phyloP scores from a whole-genome alignment of 2,329 filamentous ascomycete species.

The Venturiaceae sp. region DNA sequence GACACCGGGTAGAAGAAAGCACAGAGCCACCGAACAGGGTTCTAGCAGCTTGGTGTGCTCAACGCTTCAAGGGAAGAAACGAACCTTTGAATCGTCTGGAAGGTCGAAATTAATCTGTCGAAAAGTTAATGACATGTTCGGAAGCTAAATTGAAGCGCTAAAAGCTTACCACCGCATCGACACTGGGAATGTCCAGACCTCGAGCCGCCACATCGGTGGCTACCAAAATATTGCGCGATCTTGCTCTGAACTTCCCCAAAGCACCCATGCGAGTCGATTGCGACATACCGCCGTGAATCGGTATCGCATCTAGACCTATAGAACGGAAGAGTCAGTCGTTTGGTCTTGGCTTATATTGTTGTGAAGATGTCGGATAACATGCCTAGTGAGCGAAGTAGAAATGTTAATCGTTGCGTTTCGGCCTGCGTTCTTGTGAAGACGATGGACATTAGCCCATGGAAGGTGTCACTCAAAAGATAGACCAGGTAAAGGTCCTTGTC shows the following conservation, averaged over 20 bases:
- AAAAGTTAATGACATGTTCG: too few species aligned
- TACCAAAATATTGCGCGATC: slow-evolving; percentile 75
- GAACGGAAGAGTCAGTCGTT: slow-evolving; percentile 74
- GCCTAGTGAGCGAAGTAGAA: slow-evolving; percentile 72
- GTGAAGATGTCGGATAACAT: slow-evolving; percentile 75
- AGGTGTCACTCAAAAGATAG: slow-evolving; percentile 75
- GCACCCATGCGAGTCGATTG: slow-evolving; percentile 82
- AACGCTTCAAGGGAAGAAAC: too few species aligned
- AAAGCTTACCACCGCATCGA: slow-evolving; percentile 76
- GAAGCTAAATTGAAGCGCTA: too few species aligned
- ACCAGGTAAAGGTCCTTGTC: slow-evolving; percentile 88
- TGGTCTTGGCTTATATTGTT: slow-evolving; percentile 82
- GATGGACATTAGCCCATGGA: slow-evolving; percentile 69
- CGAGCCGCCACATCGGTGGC: slow-evolving; percentile 91
- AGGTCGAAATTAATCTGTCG: slow-evolving; percentile 88
- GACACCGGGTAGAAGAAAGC: too few species aligned
- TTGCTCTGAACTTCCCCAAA: slow-evolving; percentile 78
- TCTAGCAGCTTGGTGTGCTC: too few species aligned
- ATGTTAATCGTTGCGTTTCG: slow-evolving; percentile 77
- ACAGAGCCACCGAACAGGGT: too few species aligned
- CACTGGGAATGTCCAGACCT: slow-evolving; percentile 86
- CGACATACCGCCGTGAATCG: slow-evolving; percentile 83
- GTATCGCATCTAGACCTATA: slow-evolving; percentile 83
- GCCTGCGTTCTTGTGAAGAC: slow-evolving; percentile 89
- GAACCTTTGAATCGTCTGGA: slow-evolving; percentile 62